Evolutionary conservation across 148 eudicot genomes (phyloP).

Genomic region (Vaccinium macrocarpon): DNA sequence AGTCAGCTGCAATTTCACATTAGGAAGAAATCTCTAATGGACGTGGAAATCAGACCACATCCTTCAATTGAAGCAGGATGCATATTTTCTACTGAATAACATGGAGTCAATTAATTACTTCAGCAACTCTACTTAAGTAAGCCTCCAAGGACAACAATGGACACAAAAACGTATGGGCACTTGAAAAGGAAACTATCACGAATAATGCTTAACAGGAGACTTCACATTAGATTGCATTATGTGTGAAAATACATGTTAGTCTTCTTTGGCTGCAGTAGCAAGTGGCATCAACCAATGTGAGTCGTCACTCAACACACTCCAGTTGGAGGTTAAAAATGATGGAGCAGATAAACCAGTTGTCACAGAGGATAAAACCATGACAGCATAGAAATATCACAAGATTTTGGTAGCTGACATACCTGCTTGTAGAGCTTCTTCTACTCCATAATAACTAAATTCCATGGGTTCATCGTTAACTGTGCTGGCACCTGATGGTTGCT

Average conservation of each 20-base stretch:
- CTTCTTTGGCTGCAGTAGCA: background rate
- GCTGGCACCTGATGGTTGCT: background rate
- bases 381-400: too few relatives aligned
- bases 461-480: constrained; percentile 20
- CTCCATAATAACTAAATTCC: constrained; percentile 28
- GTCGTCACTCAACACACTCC: background rate
- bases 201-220: background rate
- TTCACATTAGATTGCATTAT: too few relatives aligned
- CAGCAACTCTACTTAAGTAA: background rate
- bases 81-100: background rate
- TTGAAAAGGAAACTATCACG: background rate
- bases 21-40: background rate
- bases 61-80: background rate
- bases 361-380: background rate
- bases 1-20: background rate
- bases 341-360: background rate
- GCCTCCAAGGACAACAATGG: background rate
- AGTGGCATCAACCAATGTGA: background rate
- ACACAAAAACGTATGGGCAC: background rate
- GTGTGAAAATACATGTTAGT: background rate
- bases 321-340: background rate
- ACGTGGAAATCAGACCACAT: background rate
- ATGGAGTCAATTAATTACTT: too few relatives aligned
- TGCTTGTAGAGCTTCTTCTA: constrained; percentile 27
- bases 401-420: constrained; percentile 27